A percentile compares a stretch with the other conserved stretches of the same genome.
Evolutionary conservation across 768 basidiomycete species (phyloP).

Genomic region (Lactarius tabidus): DNA sequence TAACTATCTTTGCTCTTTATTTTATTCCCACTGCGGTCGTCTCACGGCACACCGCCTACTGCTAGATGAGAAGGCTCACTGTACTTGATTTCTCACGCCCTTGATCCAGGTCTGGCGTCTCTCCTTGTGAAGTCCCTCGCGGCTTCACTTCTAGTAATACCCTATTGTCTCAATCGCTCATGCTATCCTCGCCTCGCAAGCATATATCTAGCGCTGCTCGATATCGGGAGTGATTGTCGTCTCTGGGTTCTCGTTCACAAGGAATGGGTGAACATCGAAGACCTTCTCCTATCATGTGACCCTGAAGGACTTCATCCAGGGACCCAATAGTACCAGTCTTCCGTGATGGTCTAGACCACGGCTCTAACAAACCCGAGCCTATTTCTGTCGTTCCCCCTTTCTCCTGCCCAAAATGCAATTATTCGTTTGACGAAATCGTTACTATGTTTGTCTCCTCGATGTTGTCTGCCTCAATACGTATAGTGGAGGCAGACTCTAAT

Average conservation of each 20-base stretch:
- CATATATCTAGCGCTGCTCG: not conserved
- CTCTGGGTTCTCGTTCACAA: not conserved
- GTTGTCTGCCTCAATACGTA: not conserved
- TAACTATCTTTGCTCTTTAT: not conserved
- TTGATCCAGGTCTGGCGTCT: not conserved
- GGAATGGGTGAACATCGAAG: not conserved
- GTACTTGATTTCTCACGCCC: not conserved
- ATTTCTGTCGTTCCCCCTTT: not conserved
- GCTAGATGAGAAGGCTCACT: not conserved
- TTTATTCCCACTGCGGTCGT: not conserved
- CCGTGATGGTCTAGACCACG: not conserved
- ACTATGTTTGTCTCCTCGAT: not conserved
- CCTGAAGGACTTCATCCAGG: not conserved
- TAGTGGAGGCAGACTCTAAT: not conserved
- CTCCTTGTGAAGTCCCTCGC: not conserved
- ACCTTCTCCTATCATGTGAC: not conserved
- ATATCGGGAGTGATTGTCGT: not conserved
- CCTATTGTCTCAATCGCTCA: no score
- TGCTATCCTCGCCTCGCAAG: not conserved
- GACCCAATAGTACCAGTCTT: not conserved
- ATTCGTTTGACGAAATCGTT: not conserved
- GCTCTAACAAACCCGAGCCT: not conserved
- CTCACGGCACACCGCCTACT: not conserved
- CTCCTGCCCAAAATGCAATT: not conserved
- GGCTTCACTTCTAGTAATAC: not conserved